A percentile compares a stretch with the other conserved stretches of the same genome.
These are phyloP conservation scores for Metschnikowia henanensis DNA, from an alignment of 805 yeast species.

Conservation along the genomic window DNA sequence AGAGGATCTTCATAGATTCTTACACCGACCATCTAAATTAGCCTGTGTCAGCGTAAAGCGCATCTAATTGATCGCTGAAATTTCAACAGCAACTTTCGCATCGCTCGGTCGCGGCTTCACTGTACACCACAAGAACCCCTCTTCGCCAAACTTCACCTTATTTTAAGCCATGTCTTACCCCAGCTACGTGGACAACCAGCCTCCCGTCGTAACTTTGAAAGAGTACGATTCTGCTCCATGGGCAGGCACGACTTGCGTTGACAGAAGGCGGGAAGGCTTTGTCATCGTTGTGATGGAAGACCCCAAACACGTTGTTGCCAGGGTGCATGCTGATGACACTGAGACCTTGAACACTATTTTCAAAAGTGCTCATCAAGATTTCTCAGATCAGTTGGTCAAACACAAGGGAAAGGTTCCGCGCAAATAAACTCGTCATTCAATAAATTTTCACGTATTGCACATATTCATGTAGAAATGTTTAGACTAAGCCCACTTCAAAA, in stretches of 20 bases:
- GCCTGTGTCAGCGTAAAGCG: too few species aligned
- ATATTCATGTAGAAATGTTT: too few species aligned
- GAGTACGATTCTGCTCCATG: conserved; percentile 54
- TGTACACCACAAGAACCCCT: too few species aligned
- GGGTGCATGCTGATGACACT: conserved; percentile 36
- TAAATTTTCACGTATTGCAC: too few species aligned
- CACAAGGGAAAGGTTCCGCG: conserved; percentile 18
- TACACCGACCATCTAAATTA: too few species aligned
- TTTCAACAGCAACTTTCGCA: too few species aligned
- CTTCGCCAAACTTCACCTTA: not conserved
- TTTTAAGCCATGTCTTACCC: conserved; percentile 33
- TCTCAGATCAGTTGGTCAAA: conserved; percentile 20
- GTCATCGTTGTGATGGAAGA: conserved; percentile 47
- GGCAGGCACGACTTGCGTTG: conserved; percentile 53
- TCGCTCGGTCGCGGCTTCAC: too few species aligned
- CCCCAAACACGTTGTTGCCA: conserved; percentile 45
- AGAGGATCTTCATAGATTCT: too few species aligned
- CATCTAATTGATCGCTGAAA: too few species aligned
- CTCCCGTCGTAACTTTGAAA: conserved; percentile 45
- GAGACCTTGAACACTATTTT: conserved; percentile 45
- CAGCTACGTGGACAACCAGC: conserved; percentile 41
- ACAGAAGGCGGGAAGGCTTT: conserved; percentile 32
- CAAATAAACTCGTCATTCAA: conserved; percentile 2
- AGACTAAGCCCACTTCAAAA: too few species aligned
- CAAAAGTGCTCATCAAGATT: conserved; percentile 41